Conservation (phyloP, 306 rosid genomes). For the Luffa acutangula region DNA sequence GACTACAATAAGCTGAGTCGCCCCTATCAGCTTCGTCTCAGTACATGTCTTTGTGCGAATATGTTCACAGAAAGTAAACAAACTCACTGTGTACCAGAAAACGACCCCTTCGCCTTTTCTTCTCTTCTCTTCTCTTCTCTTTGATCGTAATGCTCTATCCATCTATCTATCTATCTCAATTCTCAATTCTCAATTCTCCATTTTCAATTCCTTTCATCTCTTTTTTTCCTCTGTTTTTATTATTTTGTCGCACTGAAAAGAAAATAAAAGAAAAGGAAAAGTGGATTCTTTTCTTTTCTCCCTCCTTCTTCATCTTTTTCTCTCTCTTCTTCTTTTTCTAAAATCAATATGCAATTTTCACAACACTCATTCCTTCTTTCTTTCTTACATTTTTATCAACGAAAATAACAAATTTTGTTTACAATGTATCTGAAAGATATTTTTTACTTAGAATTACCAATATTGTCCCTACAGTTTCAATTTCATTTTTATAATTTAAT, state of each 20-base stretch:
- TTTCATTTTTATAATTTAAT: too few relatives aligned
- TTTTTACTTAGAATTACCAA: too few relatives aligned
- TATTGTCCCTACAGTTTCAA: too few relatives aligned
- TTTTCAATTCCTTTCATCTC: not conserved
- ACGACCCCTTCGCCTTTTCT: constrained; percentile 17
- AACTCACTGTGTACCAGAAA: constrained; percentile 11
- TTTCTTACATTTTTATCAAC: not conserved
- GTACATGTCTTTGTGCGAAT: not conserved
- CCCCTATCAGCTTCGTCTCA: constrained; percentile 9
- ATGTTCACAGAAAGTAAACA: constrained; percentile 2
- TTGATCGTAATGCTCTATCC: not conserved
- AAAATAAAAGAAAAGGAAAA: not conserved
- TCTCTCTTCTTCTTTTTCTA: not conserved
- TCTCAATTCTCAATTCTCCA: not conserved
- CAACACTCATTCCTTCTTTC: not conserved
- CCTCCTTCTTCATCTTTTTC: not conserved
- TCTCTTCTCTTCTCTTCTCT: not conserved
- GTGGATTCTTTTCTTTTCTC: not conserved
- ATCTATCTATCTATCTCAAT: not conserved
- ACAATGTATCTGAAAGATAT: too few relatives aligned
- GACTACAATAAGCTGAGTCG: constrained; percentile 12
- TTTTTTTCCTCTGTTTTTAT: not conserved
- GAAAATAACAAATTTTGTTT: too few relatives aligned
- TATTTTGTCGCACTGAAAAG: not conserved
- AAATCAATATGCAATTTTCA: not conserved